Conservation (phyloP, 148 eudicot genomes). For the Rhododendron griersonianum region DNA sequence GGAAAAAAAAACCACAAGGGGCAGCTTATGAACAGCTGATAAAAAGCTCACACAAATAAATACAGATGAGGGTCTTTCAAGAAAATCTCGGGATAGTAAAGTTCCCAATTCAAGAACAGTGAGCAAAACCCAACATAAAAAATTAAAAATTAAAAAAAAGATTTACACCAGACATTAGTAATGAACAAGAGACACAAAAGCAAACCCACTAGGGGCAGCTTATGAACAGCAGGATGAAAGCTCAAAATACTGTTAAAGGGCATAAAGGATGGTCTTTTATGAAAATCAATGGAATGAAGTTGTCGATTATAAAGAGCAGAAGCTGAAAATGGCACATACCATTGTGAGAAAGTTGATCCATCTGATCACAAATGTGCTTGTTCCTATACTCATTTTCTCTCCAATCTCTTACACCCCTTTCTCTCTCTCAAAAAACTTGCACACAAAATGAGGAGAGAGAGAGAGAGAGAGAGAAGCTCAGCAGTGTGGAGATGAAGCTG, state of each 20-base stretch:
- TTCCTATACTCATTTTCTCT: constrained; percentile 52
- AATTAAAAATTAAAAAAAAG: neutral
- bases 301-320: neutral
- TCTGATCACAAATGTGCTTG: constrained; percentile 81
- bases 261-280: neutral
- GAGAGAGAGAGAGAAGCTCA: neutral
- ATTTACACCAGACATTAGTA: neutral
- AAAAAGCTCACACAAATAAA: neutral
- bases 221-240: neutral
- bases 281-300: neutral
- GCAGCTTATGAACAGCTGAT: neutral
- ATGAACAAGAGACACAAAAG: neutral
- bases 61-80: neutral
- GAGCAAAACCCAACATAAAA: neutral
- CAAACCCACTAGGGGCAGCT: neutral
- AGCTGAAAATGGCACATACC: constrained; percentile 32
- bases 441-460: constrained; percentile 5
- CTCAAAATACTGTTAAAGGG: neutral
- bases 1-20: neutral
- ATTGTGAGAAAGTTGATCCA: constrained; percentile 84
- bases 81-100: neutral
- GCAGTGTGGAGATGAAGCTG: neutral
- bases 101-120: neutral
- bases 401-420: neutral
- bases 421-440: neutral